Conservation (phyloP, 1,139 yeast genomes). For the Debaryomyces subglobosus region DNA sequence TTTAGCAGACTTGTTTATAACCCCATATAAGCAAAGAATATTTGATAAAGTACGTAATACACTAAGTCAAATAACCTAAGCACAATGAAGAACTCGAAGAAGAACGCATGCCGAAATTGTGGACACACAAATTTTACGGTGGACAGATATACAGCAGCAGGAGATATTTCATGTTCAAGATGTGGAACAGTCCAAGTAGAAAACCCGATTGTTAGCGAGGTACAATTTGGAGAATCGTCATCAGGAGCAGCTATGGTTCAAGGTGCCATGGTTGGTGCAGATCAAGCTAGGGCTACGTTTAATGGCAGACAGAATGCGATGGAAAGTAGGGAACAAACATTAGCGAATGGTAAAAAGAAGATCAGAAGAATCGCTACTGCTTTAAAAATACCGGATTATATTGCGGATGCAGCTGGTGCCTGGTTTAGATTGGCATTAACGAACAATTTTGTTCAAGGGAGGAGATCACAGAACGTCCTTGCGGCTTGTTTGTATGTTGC, state of each 20-base stretch:
- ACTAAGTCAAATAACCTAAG: neutral
- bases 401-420: constrained; percentile 82
- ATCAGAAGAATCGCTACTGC: constrained; percentile 80
- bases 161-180: constrained; percentile 73
- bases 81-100: constrained; percentile 16
- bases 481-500: constrained; percentile 95
- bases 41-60: neutral
- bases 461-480: constrained; percentile 90
- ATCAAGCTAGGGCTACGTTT: constrained; percentile 76
- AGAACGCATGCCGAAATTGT: constrained; percentile 34
- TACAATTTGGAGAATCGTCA: constrained; percentile 89
- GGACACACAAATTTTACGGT: constrained; percentile 35
- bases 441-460: constrained; percentile 90
- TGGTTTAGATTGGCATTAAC: constrained; percentile 88
- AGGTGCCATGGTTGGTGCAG: constrained; percentile 90
- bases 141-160: constrained; percentile 57
- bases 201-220: constrained; percentile 93
- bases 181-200: constrained; percentile 93
- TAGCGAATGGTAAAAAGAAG: constrained; percentile 77
- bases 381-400: constrained; percentile 77
- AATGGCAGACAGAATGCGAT: constrained; percentile 68
- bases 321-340: constrained; percentile 87
- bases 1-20: neutral
- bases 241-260: constrained; percentile 95
- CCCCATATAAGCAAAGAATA: neutral